Evolutionary conservation across 2,329 filamentous ascomycete genomes (phyloP), one percentile per base, ranked within the genome.

Genomic region (Penicillium sp.): DNA sequence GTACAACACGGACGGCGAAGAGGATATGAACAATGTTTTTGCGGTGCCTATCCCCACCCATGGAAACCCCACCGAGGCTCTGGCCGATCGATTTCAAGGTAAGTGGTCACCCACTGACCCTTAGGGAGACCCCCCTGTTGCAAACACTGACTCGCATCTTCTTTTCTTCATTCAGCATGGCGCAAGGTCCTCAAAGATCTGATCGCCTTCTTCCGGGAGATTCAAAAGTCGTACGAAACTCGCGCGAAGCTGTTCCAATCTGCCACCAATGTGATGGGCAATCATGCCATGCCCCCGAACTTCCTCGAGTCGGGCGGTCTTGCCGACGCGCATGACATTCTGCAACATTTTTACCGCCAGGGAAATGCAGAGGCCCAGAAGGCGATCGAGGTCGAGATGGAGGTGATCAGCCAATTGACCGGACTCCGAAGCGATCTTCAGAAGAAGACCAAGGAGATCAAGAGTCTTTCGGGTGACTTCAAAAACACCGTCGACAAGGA

Each of bases 401-500:
- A 97, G 63, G 90, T 98, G 40, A 89, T 97, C 54, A 76, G 88
- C 43, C 90, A 91, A 45, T 76, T 98, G 47, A 89, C 85, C 2
- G 90, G 90, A 1, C 74, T 98, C 46, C 78, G 93, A 49, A 90
- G 84, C 62, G 93, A 98, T 67, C 76, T 98, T 13, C 86, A 86
- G 52, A 89, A 94, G 67, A 98, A 98, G 74, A 95, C 95, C 69
- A 98, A 97, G 70, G 93, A 98, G 71, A 98, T 98, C 73, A 95
- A 95, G 73, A 85, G 83, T 57, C 75, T 98, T 12, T 87, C 89
- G 5, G 87, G 90, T 12, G 93, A 98, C 68, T 98, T 98, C 73
- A 95, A 95, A 72, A 98, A 95, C 66, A 87, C 85, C 0, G 90
- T 98, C 8, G 89, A 95, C 26, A 95, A 91, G 72, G 93, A 97